Evolutionary conservation across 1,284 basidiomycete genomes (phyloP), one percentile per base, ranked within the genome.

Genomic region (Cutaneotrichosporon curvatum): DNA sequence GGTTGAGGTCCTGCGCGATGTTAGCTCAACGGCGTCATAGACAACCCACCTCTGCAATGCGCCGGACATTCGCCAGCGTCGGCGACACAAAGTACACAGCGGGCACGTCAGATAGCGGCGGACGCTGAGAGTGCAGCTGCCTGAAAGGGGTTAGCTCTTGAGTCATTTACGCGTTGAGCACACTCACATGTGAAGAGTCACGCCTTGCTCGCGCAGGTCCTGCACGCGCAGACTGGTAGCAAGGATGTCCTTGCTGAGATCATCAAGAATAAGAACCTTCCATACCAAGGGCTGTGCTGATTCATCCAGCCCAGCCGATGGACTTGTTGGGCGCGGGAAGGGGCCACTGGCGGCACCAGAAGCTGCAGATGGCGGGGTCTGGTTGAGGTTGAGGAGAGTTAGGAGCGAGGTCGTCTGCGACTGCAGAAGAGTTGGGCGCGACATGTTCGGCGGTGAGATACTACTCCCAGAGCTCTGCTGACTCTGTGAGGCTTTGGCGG

Each of bases 61-160:
- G 79, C 50, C 81, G 78, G 55, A 98, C 79, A 66, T 97, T 98
- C 43, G 77, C 74, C 10, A 87, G 74, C 0, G 89, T 95, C 0
- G 95, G 95, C 0, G 88, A 81, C 40, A 98, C 86, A 68, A 99
- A 95, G 75, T 98, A 99, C 23, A 98, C 81, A 0, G 95, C 92
- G 7, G 95, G 95, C 0, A 99, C 95, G 66, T 99, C 95, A 2
- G 87, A 81, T 32, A 99, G 73, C 11, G 91, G 79, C 15, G 95
- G 95, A 46, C 95, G 80, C 40, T 83, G 76, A 0, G 90, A 83
- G 67, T 97, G 90, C 11, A 98, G 74, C 74, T 96, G 94, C 58
- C 90, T 95, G 61, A 39, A 18, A 16, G 44, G 47, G 25, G 23
- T 31, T 12, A 18, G 19, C 34, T 6, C 3, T n/a, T 28, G 12